phyloP scores from a whole-genome alignment of 768 basidiomycete species.

The Ramaria sp. region DNA sequence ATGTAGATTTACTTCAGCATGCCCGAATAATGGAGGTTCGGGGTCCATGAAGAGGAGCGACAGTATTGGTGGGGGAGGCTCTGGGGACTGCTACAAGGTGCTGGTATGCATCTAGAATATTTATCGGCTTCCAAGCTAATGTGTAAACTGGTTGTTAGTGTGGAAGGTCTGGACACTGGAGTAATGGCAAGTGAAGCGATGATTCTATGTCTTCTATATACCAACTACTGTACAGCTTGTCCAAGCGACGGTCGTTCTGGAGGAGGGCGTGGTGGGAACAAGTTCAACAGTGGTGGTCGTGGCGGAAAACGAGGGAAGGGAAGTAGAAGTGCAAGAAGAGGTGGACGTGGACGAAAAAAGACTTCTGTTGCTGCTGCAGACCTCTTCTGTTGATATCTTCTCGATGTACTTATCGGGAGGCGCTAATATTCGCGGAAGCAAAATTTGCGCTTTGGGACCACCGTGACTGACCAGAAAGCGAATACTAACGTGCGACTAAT shows the following conservation, averaged over 20 bases:
- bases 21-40: conserved; percentile 8
- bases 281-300: not conserved
- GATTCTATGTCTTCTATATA: not conserved
- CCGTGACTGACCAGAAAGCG: too few species aligned
- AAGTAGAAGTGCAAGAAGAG: not conserved
- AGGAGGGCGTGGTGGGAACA: not conserved
- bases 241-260: conserved; percentile 1
- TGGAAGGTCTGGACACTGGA: conserved; percentile 46
- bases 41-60: not conserved
- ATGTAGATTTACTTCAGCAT: not conserved
- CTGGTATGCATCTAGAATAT: not conserved
- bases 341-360: not conserved
- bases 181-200: conserved; percentile 32
- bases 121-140: not conserved
- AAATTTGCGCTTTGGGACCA: not conserved
- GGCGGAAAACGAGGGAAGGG: conserved; percentile 8
- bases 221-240: conserved; percentile 1
- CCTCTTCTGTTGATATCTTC: not conserved
- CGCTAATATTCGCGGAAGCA: not conserved
- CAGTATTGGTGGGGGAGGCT: not conserved
- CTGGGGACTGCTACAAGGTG: conserved; percentile 4
- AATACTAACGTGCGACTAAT: too few species aligned
- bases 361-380: conserved; percentile 6
- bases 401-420: not conserved
- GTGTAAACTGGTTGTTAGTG: conserved; percentile 24